Percentiles rank a stretch among this genome's conserved stretches.
Evolutionary conservation across 139 green algal species (phyloP).

Genomic region (Edaphochlamys debaryana): DNA sequence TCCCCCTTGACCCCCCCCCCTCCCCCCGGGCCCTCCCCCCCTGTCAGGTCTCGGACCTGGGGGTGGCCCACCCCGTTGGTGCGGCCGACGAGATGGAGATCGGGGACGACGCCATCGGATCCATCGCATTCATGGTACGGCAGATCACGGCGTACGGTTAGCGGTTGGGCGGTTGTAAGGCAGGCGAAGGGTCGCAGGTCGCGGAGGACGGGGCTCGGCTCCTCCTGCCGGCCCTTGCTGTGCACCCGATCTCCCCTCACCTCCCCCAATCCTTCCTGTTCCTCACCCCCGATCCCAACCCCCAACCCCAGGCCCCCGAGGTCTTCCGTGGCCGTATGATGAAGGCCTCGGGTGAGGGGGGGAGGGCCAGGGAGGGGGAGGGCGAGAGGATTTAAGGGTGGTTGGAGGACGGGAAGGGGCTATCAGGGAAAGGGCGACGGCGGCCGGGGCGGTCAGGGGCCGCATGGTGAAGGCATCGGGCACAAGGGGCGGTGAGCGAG

Average conservation of each 20-base stretch:
- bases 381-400: too few species aligned
- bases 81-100: slow-evolving; percentile 29
- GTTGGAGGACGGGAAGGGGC: too few species aligned
- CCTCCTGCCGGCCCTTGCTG: too few species aligned
- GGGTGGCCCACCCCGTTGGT: slow-evolving; percentile 28
- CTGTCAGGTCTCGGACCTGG: slow-evolving; percentile 15
- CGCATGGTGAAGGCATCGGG: neutral
- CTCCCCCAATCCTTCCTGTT: neutral
- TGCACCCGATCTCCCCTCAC: too few species aligned
- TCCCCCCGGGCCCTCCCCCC: neutral
- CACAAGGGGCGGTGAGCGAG: too few species aligned
- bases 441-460: too few species aligned
- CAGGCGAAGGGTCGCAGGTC: neutral
- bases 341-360: slow-evolving; percentile 24
- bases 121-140: slow-evolving; percentile 33
- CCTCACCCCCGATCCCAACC: too few species aligned
- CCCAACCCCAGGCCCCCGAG: neutral
- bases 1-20: too few species aligned
- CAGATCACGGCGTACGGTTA: too few species aligned
- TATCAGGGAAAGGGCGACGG: too few species aligned
- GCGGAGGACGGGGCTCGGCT: too few species aligned
- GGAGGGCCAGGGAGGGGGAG: too few species aligned
- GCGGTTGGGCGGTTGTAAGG: neutral
- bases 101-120: slow-evolving; percentile 25
- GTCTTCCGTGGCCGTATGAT: slow-evolving; percentile 29